Evolutionary conservation across 2,329 filamentous ascomycete species (phyloP), one percentile per base, ranked within the genome.

Genomic region (Penicillium sp.): DNA sequence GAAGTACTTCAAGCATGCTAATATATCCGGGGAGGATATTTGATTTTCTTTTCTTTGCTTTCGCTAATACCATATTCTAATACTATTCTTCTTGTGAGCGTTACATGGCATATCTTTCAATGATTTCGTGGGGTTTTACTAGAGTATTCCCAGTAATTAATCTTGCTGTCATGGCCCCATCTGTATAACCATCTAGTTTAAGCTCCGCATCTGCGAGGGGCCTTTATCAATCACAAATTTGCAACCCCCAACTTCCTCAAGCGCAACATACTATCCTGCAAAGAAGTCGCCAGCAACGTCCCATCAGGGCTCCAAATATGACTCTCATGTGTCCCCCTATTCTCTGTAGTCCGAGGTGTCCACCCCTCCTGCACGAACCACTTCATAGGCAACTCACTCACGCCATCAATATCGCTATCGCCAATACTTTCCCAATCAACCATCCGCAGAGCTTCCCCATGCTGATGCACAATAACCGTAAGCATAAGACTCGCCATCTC

Each of bases 1-100:
- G 93, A 99, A 99, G 74, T 97, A 97, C 75, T 99, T 99, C 72
- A 87, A 92, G 66, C 94, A 99, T 80, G 93, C 94, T 34, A 96
- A 96, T 78, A 95, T 97, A 70, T 90, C 82, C 45, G 82, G 81
- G 21, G 83, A 85, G 38, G 83, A 85, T 69, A 73, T 65, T 63
- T 73, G 62, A 72, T 38, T 23, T 41, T 25, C 1, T 21, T 47
- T 29, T 29, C 19, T 44, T 50, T 46, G 29, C 51, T 40, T 53
- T 34, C 23, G 48, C 49, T 23, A 46, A 43, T 29, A 50, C 43
- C 16, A 27, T 58, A 11, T 48, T 45, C 41, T 21, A 50, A 53
- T 48, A 52, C 34, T 31, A 40, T 27, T 55, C 8, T 41, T 48
- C 25, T 49, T 47, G 34, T 46, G 29, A 43, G 54, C 36, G 34